A percentile compares a stretch with the other conserved stretches of the same genome.
Evolutionary conservation across 2,329 filamentous ascomycete genomes (phyloP).

Genomic region (Chalaropsis ovoidea): DNA sequence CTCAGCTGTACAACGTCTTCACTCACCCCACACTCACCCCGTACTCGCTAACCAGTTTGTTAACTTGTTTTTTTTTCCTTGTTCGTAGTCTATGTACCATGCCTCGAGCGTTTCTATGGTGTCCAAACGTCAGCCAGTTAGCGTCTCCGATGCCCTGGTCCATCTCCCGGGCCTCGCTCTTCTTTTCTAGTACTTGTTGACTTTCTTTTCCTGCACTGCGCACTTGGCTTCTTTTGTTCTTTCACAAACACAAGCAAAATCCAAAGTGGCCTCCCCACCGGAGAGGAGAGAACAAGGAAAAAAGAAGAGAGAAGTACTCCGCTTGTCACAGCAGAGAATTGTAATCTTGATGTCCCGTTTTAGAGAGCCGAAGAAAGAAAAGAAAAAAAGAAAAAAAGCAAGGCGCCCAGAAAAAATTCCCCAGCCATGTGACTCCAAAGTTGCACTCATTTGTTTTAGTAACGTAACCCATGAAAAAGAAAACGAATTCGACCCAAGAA

Average conservation of each 20-base stretch:
- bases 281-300: conserved; percentile 15
- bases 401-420: conserved; percentile 17
- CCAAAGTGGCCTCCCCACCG: not conserved
- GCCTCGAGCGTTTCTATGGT: too few relatives aligned
- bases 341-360: not conserved
- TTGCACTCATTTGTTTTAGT: conserved; percentile 15
- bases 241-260: conserved; percentile 8
- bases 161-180: not conserved
- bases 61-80: too few relatives aligned
- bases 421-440: conserved; percentile 11
- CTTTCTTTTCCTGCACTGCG: conserved; percentile 7
- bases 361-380: conserved; percentile 13
- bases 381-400: conserved; percentile 19
- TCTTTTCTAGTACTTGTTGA: not conserved
- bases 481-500: conserved; percentile 10
- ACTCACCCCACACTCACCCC: too few relatives aligned
- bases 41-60: too few relatives aligned
- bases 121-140: not conserved
- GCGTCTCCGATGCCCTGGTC: not conserved
- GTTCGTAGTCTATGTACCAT: too few relatives aligned
- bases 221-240: conserved; percentile 2
- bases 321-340: conserved; percentile 10
- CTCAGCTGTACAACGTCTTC: too few relatives aligned
- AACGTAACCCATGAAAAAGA: conserved; percentile 20
- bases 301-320: not conserved